Base-by-base conservation (phyloP, 2,329 filamentous ascomycete genomes). In the Allantophomopsis lycopodina region DNA sequence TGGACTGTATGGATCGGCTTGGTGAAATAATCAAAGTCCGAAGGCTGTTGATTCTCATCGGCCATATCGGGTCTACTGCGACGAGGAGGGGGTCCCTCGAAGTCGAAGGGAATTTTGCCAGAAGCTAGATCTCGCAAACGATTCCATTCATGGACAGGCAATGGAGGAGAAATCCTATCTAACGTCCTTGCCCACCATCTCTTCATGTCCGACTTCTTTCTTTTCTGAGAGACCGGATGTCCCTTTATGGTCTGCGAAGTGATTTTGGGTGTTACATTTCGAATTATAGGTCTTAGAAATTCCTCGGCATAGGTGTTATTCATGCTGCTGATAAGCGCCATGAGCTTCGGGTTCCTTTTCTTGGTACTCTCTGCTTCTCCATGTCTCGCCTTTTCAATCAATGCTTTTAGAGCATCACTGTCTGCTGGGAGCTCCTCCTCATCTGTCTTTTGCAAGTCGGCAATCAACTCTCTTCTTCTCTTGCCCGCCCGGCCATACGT, bases 121-220 rank as follows among this genome's bases (percentile, higher is more conserved):
- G 49, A 45, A 3, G 62, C 62, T 30, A 79, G 47, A 17, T 56
- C 54, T n/a, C 55, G 55, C n/a, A 79, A 54, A 12, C 64, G 50
- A 12, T 76, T 61, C 73, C 73, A 79, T 49, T 79, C 71, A 14
- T 60, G 57, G 20, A 53, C 56, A 6, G 63, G 62, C 13, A 79
- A 42, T 0, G 76, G 76, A n/a, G 72, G 69, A 48, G 73, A 57
- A 6, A 75, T 44, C 42, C 65, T 69, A 11, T 62, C 53, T 1
- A 66, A 56, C 13, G 61, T 50, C 4, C 41, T 41, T 31, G 55
- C 62, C 68, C 71, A 79, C 58, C 66, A 69, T 16, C 55, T 60
- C 20, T 59, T 64, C 36, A 58, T 49, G 43, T 68, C 68, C 8
- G 60, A 61, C n/a, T 61, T 57, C 7, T 56, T 48, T 1, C 66